Evolutionary conservation across 345 rosid genomes (phyloP).

Genomic region (Populus tremula): DNA sequence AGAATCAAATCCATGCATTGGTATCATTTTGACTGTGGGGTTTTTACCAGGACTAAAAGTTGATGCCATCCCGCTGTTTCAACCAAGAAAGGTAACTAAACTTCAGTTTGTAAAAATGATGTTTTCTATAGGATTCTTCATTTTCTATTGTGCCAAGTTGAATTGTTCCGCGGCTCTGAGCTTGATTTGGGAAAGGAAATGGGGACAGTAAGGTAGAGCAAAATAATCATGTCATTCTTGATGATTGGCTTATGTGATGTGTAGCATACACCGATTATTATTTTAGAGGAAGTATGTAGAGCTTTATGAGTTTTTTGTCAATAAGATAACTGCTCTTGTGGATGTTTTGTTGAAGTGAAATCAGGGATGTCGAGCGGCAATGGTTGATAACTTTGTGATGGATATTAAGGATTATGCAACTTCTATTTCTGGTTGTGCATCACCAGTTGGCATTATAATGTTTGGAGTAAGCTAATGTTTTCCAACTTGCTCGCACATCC

Average conservation of each 20-base stretch:
- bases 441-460: conserved; percentile 67
- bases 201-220: too few relatives aligned
- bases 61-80: conserved; percentile 52
- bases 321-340: conserved; percentile 8
- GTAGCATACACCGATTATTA: neutral
- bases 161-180: neutral
- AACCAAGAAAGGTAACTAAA: conserved; percentile 31
- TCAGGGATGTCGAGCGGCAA: conserved; percentile 37
- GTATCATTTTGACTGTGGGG: conserved; percentile 65
- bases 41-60: conserved; percentile 82
- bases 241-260: neutral
- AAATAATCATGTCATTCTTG: too few relatives aligned
- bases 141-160: neutral
- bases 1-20: conserved; percentile 12
- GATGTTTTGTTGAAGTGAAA: neutral
- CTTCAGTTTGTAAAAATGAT: neutral
- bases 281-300: neutral
- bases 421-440: conserved; percentile 49
- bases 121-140: neutral
- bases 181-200: too few relatives aligned
- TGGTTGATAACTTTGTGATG: conserved; percentile 55
- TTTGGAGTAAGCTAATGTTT: conserved; percentile 54
- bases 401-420: conserved; percentile 49
- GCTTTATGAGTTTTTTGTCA: neutral
- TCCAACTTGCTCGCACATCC: conserved; percentile 5